These are phyloP conservation scores for Chytriomyces sp. DNA, from an alignment of 192 early-diverging fungal genomes.

Conservation along the genomic window DNA sequence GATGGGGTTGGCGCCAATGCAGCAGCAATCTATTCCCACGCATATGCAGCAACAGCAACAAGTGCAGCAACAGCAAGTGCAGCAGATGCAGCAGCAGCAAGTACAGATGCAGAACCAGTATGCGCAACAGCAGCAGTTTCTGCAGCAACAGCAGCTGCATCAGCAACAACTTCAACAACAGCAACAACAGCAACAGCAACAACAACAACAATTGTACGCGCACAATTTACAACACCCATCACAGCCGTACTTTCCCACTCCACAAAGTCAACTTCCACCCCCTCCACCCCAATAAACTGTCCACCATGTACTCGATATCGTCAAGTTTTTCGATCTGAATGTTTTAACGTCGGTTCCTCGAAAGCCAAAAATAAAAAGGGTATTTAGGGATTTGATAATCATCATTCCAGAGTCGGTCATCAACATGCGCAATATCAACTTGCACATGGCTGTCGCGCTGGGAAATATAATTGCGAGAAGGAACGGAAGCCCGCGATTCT, in stretches of 20 bases:
- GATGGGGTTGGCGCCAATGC: slow-evolving; percentile 37
- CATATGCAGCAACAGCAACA: slow-evolving; percentile 45
- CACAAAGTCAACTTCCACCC: no score
- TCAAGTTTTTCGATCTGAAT: no score
- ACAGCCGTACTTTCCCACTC: neutral
- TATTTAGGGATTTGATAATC: no score
- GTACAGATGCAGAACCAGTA: slow-evolving; percentile 2
- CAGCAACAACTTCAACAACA: slow-evolving; percentile 15
- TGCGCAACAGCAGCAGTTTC: neutral
- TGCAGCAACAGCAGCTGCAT: slow-evolving; percentile 13
- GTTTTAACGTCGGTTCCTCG: no score
- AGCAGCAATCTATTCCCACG: slow-evolving; percentile 74
- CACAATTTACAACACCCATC: neutral
- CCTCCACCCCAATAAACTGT: no score
- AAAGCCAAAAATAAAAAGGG: no score
- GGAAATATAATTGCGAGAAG: no score
- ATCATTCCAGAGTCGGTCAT: no score
- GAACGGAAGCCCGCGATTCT: no score
- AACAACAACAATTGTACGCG: neutral
- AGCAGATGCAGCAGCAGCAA: slow-evolving; percentile 19
- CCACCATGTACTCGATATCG: no score
- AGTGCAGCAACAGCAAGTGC: slow-evolving; percentile 7
- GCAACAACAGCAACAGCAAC: slow-evolving; percentile 6
- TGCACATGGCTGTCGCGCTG: no score
- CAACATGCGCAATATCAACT: no score